These are phyloP conservation scores for Sphagnum magellanicum DNA, from an alignment of 228 moss, liverwort and hornwort genomes.

Conservation along the genomic window DNA sequence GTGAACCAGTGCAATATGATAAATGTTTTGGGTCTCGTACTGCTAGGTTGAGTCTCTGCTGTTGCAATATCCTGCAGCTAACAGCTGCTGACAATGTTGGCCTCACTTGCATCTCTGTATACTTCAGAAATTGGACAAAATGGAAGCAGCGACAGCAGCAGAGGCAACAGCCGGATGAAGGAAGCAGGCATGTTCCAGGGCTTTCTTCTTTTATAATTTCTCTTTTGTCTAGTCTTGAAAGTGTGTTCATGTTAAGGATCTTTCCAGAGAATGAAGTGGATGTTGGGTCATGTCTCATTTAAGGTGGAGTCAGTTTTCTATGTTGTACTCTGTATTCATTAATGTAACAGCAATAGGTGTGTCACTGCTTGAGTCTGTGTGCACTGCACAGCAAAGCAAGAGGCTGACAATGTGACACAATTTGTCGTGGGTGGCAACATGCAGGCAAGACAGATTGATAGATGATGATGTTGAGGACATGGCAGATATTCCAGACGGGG, in stretches of 20 bases:
- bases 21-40: no score
- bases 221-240: not conserved
- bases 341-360: not conserved
- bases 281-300: not conserved
- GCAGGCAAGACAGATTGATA: slow-evolving; percentile 47
- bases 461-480: slow-evolving; percentile 66
- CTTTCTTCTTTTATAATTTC: not conserved
- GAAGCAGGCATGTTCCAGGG: slow-evolving; percentile 14
- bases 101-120: not conserved
- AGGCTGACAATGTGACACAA: not conserved
- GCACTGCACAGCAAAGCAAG: not conserved
- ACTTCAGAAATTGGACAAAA: slow-evolving; percentile 24
- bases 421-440: not conserved
- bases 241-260: not conserved
- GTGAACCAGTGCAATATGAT: no score
- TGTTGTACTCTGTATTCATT: not conserved
- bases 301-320: not conserved
- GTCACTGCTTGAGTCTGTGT: not conserved
- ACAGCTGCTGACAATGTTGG: no score
- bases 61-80: no score
- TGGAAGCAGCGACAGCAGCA: slow-evolving; percentile 47
- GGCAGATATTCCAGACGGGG: slow-evolving; percentile 70
- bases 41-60: no score
- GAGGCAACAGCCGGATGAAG: slow-evolving; percentile 24
- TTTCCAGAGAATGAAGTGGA: not conserved